phyloP scores from a whole-genome alignment of 768 basidiomycete genomes.

The Phaffia australis region DNA sequence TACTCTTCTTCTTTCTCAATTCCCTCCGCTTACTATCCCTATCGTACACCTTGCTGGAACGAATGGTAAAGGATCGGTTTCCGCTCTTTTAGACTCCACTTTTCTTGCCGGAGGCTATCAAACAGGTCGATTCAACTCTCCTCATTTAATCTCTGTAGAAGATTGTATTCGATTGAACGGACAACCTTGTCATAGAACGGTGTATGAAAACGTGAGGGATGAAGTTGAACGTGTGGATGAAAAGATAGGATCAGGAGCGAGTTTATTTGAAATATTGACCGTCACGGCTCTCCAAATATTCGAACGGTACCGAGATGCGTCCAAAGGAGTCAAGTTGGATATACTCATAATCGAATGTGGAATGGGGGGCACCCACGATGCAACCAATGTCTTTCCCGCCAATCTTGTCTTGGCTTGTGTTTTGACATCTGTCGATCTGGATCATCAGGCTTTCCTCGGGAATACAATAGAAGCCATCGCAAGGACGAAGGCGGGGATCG shows the following conservation, averaged over 20 bases:
- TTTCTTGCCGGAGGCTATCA: conserved; percentile 49
- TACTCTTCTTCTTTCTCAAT: conserved; percentile 39
- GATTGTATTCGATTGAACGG: conserved; percentile 68
- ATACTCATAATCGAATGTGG: conserved; percentile 84
- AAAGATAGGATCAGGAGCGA: conserved; percentile 42
- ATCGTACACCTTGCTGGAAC: conserved; percentile 89
- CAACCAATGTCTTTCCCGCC: conserved; percentile 78
- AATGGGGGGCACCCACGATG: conserved; percentile 84
- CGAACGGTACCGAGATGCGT: conserved; percentile 39
- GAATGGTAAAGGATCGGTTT: conserved; percentile 93
- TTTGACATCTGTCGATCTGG: conserved; percentile 76
- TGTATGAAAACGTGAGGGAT: conserved; percentile 46
- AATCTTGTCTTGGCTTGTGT: conserved; percentile 61
- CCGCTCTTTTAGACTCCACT: conserved; percentile 68
- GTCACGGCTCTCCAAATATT: conserved; percentile 69
- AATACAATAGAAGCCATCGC: conserved; percentile 62
- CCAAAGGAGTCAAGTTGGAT: conserved; percentile 45
- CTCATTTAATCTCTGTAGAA: conserved; percentile 66
- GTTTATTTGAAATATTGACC: conserved; percentile 74
- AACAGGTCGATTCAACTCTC: conserved; percentile 80
- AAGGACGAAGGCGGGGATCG: conserved; percentile 71
- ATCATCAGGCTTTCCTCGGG: conserved; percentile 86
- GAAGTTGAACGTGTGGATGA: conserved; percentile 44
- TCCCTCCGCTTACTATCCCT: conserved; percentile 61
- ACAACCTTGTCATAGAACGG: conserved; percentile 43